These are phyloP conservation scores for Sarcomyxa edulis DNA, from an alignment of 768 basidiomycete genomes.

Conservation along the genomic window DNA sequence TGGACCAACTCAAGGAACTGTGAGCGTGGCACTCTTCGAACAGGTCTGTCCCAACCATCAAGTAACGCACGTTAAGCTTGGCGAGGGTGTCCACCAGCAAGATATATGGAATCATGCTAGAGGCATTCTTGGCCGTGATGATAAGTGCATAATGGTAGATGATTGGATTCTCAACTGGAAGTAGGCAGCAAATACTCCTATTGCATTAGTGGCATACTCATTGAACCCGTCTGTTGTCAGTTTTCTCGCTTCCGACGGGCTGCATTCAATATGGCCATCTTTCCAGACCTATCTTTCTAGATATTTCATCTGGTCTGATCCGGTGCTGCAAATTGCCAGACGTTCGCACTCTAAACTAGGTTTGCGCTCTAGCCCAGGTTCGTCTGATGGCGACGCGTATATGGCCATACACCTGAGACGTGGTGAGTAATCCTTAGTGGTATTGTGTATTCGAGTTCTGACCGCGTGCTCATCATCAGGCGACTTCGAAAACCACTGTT, in stretches of 20 bases:
- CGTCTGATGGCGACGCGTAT: constrained; percentile 28
- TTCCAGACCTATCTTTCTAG: constrained; percentile 31
- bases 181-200: constrained; percentile 18
- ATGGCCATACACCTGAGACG: constrained; percentile 44
- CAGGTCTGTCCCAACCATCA: constrained; percentile 34
- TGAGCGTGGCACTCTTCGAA: constrained; percentile 30
- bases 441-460: neutral
- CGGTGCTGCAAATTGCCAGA: constrained; percentile 26
- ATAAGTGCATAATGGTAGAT: constrained; percentile 38
- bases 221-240: constrained; percentile 19
- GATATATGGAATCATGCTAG: constrained; percentile 33
- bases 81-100: constrained; percentile 12
- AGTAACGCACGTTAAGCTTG: constrained; percentile 27
- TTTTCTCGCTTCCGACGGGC: constrained; percentile 32
- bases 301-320: constrained; percentile 37
- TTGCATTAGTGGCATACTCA: neutral
- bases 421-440: constrained; percentile 17
- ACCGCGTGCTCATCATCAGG: constrained; percentile 16
- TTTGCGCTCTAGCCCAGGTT: constrained; percentile 19
- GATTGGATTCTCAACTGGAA: constrained; percentile 40
- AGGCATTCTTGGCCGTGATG: constrained; percentile 22
- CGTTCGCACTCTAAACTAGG: constrained; percentile 28
- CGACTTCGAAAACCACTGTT: constrained; percentile 40
- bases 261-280: constrained; percentile 34
- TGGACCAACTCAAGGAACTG: constrained; percentile 31